Conservation (phyloP, 2,329 filamentous ascomycete genomes). For the Aspergillus nomiae region DNA sequence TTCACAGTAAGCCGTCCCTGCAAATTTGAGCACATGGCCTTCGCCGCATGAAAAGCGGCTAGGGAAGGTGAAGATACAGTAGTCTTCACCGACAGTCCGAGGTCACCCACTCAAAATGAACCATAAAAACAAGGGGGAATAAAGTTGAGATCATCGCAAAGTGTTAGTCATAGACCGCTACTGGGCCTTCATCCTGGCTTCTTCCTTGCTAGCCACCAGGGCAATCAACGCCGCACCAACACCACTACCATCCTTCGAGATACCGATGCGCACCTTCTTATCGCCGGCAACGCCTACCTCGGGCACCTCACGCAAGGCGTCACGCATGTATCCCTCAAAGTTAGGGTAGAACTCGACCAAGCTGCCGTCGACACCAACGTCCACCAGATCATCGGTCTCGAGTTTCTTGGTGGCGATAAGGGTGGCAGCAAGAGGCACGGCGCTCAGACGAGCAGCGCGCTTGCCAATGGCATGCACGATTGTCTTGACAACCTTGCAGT, state of each 20-base stretch:
- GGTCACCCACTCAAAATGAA: conserved; percentile 3
- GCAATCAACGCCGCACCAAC: conserved; percentile 96
- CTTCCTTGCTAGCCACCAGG: conserved; percentile 69
- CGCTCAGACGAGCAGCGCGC: conserved; percentile 83
- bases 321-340: conserved; percentile 85
- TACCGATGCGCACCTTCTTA: conserved; percentile 86
- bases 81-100: neutral
- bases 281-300: conserved; percentile 78
- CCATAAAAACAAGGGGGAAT: neutral
- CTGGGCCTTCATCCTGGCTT: conserved; percentile 14
- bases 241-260: conserved; percentile 94
- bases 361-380: conserved; percentile 92
- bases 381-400: conserved; percentile 68
- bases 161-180: conserved; percentile 5
- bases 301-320: conserved; percentile 74
- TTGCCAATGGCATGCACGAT: conserved; percentile 82
- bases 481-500: conserved; percentile 83
- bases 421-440: conserved; percentile 83
- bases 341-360: conserved; percentile 94
- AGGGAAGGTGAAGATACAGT: conserved; percentile 5
- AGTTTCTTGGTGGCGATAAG: conserved; percentile 79
- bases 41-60: neutral
- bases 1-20: conserved; percentile 1
- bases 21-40: neutral
- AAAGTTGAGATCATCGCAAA: conserved; percentile 10